Evolutionary conservation across 805 yeast species (phyloP).

Genomic region (Zygosaccharomyces bisporus): DNA sequence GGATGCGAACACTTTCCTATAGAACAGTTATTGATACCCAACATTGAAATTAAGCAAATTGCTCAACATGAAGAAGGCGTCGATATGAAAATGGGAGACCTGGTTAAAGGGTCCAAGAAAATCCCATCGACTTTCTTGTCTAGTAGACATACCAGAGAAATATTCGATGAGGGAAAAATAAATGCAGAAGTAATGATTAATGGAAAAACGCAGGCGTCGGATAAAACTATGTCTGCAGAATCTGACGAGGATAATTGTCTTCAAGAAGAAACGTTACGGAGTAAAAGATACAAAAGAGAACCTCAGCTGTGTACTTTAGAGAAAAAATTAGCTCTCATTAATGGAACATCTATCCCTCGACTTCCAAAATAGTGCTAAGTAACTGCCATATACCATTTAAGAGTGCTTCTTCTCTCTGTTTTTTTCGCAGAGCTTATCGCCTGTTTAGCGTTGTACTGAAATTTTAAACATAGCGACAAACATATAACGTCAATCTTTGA

Average conservation of each 20-base stretch:
- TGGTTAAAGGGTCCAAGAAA: conserved; percentile 16
- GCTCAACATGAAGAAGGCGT: conserved; percentile 6
- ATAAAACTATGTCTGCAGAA: background rate
- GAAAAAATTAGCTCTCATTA: conserved; percentile 1
- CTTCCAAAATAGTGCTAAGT: background rate
- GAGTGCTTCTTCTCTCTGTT: background rate
- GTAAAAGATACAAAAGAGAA: background rate
- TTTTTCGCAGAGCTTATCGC: background rate
- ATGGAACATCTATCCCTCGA: background rate
- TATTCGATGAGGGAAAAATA: conserved; percentile 21
- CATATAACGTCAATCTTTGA: background rate
- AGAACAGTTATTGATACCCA: conserved; percentile 16
- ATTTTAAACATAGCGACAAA: background rate
- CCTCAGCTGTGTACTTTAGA: conserved; percentile 1
- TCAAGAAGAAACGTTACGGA: background rate
- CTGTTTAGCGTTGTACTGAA: background rate
- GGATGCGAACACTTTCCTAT: conserved; percentile 14
- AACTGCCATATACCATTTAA: background rate
- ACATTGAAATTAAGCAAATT: background rate
- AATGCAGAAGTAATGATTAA: conserved; percentile 3
- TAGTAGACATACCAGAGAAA: conserved; percentile 17
- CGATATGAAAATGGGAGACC: conserved; percentile 15
- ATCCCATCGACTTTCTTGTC: conserved; percentile 22
- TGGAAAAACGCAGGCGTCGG: background rate
- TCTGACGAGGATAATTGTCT: background rate